Evolutionary conservation across 2,329 filamentous ascomycete species (phyloP), one percentile per base, ranked within the genome.

Genomic region (Aspergillus pseudoterreus): DNA sequence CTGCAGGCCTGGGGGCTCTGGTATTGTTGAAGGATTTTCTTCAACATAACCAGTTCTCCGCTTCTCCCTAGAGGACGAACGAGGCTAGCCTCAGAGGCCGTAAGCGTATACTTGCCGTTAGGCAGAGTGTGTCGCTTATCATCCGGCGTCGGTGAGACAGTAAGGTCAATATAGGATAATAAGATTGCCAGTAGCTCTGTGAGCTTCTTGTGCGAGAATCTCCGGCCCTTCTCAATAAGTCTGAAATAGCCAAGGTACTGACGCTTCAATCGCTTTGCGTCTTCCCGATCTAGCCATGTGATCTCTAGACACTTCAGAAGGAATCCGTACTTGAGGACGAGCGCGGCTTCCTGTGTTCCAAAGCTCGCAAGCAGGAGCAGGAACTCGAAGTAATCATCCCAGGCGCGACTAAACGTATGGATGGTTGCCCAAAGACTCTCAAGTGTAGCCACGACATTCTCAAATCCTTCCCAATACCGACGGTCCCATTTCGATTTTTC

Each of bases 321-420:
- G 59, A 84, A 88, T 21, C 82, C 79, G 30, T 78, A 74, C 10
- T 83, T 79, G 21, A 92, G 74, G 21, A 91, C 74, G 5, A 79
- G 64, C 2, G 75, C 73, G 17, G 80, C 75, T 65, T 90, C 85
- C 4, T 76, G 66, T 3, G 75, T 69, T 1, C 87, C 86, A 49
- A 89, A 69, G 43, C 74, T 76, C 12, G 83, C 82, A 63, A 92
- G 86, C n/a, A 74, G 74, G n/a, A 80, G 64, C 55, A 92, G 75
- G n/a, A 87, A 78, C 11, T 81, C 80, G 64, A 92, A 92, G 52
- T 86, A 86, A 61, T 92, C 88, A 39, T 85, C 82, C 89, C 89
- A 94, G 3, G 87, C 81, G 51, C 84, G 81, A 24, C 83, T 73
- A 43, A 79, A 75, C 2, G 74, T 69, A 53, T 88, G 83, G 51